These are phyloP conservation scores for Ammopiptanthus mongolicus DNA, from an alignment of 306 rosid species.

Conservation along the genomic window DNA sequence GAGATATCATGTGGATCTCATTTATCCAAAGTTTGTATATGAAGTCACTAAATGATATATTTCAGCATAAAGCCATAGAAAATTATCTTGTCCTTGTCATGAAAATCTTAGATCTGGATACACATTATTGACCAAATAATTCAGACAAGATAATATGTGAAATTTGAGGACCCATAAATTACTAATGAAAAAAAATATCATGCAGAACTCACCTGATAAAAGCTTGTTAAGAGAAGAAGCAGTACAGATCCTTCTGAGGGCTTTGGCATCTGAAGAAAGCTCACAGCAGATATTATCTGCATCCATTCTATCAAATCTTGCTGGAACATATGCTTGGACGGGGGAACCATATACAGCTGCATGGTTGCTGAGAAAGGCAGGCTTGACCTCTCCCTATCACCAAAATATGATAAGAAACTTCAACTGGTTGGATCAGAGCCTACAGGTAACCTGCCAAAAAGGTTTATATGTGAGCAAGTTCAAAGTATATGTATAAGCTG, in stretches of 20 bases:
- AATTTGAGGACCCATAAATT: neutral
- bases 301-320: conserved; percentile 68
- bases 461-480: conserved; percentile 1
- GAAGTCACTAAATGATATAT: neutral
- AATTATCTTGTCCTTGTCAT: neutral
- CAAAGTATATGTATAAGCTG: neutral
- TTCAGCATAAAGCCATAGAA: neutral
- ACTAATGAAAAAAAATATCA: conserved; percentile 14
- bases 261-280: conserved; percentile 52
- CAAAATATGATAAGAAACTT: conserved; percentile 60
- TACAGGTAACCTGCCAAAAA: conserved; percentile 44
- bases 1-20: neutral
- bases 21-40: neutral
- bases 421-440: conserved; percentile 56
- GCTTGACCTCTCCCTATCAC: conserved; percentile 50
- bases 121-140: neutral
- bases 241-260: conserved; percentile 46
- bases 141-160: neutral
- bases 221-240: conserved; percentile 53
- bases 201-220: conserved; percentile 49
- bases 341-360: conserved; percentile 78
- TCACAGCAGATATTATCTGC: conserved; percentile 59
- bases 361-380: conserved; percentile 70
- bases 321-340: conserved; percentile 69
- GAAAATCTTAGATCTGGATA: neutral